Evolutionary conservation across 139 green algal species (phyloP).

Genomic region (Chlamydomonas asymmetrica): DNA sequence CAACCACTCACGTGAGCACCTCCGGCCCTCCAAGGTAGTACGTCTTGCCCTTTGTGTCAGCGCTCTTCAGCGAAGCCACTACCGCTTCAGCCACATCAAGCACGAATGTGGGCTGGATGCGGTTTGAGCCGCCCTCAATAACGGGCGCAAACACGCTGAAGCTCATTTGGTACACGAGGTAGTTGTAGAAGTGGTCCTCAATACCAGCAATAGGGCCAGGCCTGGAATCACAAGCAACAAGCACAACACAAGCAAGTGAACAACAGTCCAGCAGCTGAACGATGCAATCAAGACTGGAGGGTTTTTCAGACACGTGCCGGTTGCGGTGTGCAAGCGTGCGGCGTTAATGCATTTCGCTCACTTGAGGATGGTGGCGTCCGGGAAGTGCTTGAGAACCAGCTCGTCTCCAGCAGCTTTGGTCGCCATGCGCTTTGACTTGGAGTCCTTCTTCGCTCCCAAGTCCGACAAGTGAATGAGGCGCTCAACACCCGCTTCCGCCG

Average conservation of each 20-base stretch:
- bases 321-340: no score
- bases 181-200: slow-evolving; percentile 94
- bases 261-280: no score
- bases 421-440: slow-evolving; percentile 65
- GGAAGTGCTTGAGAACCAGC: slow-evolving; percentile 56
- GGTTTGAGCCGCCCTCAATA: slow-evolving; percentile 17
- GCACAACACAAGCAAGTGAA: not conserved
- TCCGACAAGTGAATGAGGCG: slow-evolving; percentile 79
- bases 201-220: slow-evolving; percentile 80
- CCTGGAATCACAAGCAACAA: slow-evolving; percentile 49
- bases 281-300: no score
- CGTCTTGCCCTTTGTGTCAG: slow-evolving; percentile 70
- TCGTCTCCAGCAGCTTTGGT: slow-evolving; percentile 82
- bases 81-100: slow-evolving; percentile 55
- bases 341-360: no score
- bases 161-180: slow-evolving; percentile 64
- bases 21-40: slow-evolving; percentile 90
- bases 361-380: slow-evolving; percentile 66
- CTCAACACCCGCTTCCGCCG: slow-evolving; percentile 49
- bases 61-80: slow-evolving; percentile 49
- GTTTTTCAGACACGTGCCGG: no score
- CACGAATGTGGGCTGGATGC: slow-evolving; percentile 56
- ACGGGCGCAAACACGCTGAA: slow-evolving; percentile 37
- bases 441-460: slow-evolving; percentile 66
- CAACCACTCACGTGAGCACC: slow-evolving; percentile 62